Evolutionary conservation across 805 yeast genomes (phyloP).

Genomic region (Pichia kluyveri): DNA sequence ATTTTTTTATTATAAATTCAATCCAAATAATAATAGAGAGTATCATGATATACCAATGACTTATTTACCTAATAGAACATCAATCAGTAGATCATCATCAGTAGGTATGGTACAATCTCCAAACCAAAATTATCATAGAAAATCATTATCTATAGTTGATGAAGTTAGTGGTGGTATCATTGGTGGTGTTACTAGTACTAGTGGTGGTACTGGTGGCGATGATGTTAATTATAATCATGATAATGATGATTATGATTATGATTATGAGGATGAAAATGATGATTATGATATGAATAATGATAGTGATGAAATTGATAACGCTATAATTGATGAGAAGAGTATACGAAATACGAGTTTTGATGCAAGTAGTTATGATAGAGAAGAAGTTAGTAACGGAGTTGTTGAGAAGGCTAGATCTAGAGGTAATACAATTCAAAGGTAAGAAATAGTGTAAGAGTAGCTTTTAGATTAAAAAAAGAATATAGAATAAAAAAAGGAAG

Average conservation of each 20-base stretch:
- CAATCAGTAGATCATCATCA: constrained; percentile 5
- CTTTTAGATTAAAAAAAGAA: too few relatives aligned
- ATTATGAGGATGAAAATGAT: neutral
- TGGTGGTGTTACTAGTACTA: neutral
- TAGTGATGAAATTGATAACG: neutral
- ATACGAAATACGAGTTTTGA: neutral
- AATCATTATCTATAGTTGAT: neutral
- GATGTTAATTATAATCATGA: neutral
- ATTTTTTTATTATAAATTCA: constrained; percentile 50
- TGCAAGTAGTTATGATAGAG: too few relatives aligned
- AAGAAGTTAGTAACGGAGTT: too few relatives aligned
- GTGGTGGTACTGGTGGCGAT: neutral
- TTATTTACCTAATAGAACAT: constrained; percentile 1
- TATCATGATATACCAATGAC: constrained; percentile 2
- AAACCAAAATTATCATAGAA: constrained; percentile 8
- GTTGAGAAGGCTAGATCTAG: constrained; percentile 1
- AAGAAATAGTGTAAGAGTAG: too few relatives aligned
- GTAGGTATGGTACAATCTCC: constrained; percentile 4
- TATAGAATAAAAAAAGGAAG: too few relatives aligned
- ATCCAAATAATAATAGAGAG: neutral
- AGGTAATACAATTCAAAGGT: neutral
- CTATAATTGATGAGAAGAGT: neutral
- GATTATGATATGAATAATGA: too few relatives aligned
- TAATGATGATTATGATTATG: constrained; percentile 1
- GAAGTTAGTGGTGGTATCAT: neutral